Evolutionary conservation across 768 basidiomycete genomes (phyloP).

Genomic region (Dacryopinax primogenitus): DNA sequence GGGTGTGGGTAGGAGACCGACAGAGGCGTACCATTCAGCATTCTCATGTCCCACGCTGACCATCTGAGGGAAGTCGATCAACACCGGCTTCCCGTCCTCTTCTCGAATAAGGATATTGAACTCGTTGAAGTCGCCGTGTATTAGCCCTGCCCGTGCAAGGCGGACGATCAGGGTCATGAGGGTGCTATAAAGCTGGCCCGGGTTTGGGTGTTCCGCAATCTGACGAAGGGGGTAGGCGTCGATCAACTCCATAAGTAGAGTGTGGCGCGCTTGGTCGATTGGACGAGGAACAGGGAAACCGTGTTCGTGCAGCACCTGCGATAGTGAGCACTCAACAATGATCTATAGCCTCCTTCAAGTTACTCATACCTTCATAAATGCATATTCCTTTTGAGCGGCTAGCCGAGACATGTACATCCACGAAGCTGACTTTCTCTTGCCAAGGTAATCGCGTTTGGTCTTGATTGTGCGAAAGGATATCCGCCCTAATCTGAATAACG

Average conservation of each 20-base stretch:
- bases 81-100: conserved; percentile 59
- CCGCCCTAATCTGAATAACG: conserved; percentile 63
- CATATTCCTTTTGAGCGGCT: conserved; percentile 94
- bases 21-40: conserved; percentile 72
- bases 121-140: conserved; percentile 98
- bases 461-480: conserved; percentile 96
- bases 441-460: conserved; percentile 88
- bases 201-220: conserved; percentile 66
- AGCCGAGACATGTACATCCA: conserved; percentile 99
- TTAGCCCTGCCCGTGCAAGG: conserved; percentile 85
- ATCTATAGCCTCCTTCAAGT: not conserved
- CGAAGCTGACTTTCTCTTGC: conserved; percentile 86
- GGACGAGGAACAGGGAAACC: conserved; percentile 87
- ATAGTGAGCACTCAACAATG: conserved; percentile 4
- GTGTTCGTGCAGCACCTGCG: conserved; percentile 78
- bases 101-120: conserved; percentile 93
- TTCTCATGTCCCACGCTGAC: conserved; percentile 93
- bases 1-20: not conserved
- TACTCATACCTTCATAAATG: conserved; percentile 81
- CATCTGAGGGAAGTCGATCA: conserved; percentile 99
- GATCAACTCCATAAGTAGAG: conserved; percentile 90
- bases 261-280: conserved; percentile 89
- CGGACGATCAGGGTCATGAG: conserved; percentile 95
- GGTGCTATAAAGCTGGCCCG: conserved; percentile 77
- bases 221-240: conserved; percentile 95